Evolutionary conservation across 2,329 filamentous ascomycete genomes (phyloP).

Genomic region (Curvularia hawaiiensis): DNA sequence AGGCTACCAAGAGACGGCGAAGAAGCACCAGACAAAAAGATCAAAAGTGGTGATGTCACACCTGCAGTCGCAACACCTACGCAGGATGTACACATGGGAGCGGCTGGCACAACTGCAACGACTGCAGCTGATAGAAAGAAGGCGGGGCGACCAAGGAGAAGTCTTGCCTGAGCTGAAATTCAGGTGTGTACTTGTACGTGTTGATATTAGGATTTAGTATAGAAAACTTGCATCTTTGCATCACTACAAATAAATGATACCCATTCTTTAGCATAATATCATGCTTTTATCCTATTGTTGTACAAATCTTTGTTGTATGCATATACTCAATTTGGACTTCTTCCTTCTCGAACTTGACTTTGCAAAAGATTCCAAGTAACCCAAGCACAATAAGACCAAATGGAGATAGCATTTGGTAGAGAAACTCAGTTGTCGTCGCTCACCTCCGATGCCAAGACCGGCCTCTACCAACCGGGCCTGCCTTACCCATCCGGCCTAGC

Average conservation of each 20-base stretch:
- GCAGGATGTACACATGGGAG: constrained; percentile 25
- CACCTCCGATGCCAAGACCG: constrained; percentile 14
- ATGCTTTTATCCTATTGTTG: background rate
- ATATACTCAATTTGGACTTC: no score
- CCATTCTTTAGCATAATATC: constrained; percentile 7
- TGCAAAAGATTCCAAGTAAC: background rate
- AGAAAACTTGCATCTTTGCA: background rate
- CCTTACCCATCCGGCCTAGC: constrained; percentile 12
- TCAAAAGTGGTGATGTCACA: constrained; percentile 29
- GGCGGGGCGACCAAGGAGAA: constrained; percentile 33
- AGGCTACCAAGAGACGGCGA: constrained; percentile 55
- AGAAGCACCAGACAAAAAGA: constrained; percentile 28
- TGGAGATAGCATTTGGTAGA: background rate
- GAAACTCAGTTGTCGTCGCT: background rate
- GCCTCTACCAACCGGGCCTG: background rate
- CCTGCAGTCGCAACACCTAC: constrained; percentile 26
- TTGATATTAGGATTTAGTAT: background rate
- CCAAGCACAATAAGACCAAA: background rate
- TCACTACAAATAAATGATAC: constrained; percentile 20
- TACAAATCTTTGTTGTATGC: background rate
- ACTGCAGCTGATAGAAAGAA: constrained; percentile 29
- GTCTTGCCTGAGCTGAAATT: constrained; percentile 20
- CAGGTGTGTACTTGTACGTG: background rate
- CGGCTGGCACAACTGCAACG: constrained; percentile 6
- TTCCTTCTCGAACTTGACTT: background rate